Percentiles rank a stretch among this genome's conserved stretches.
These are phyloP conservation scores for Astrocystis sublimbata DNA, from an alignment of 495 filamentous ascomycete genomes.

Conservation along the genomic window DNA sequence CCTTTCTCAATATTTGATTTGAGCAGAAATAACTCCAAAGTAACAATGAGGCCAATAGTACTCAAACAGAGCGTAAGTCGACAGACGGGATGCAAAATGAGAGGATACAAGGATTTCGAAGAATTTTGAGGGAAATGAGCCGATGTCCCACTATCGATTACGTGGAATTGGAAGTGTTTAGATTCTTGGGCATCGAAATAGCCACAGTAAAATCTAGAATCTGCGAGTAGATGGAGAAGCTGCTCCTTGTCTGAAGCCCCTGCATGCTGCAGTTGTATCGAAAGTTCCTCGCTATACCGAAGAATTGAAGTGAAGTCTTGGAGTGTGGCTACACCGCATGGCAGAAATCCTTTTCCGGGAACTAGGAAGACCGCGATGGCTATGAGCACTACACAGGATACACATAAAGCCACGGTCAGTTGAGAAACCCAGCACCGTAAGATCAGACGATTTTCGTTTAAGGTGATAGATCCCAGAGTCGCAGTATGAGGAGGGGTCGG, in stretches of 20 bases:
- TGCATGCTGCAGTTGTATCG: not conserved
- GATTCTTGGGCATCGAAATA: not conserved
- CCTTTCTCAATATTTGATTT: not conserved
- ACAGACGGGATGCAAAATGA: not conserved
- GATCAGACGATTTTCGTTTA: not conserved
- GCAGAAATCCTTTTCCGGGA: not conserved
- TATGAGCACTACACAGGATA: not conserved
- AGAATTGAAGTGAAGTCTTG: not conserved
- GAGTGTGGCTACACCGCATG: not conserved
- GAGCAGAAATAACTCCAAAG: not conserved
- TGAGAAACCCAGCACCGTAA: not conserved
- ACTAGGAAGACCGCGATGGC: not conserved
- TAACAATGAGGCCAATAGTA: not conserved
- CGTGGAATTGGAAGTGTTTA: not conserved
- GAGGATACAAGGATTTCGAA: not conserved
- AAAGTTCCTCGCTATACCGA: not conserved
- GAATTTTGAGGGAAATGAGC: not conserved
- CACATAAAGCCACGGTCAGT: not conserved
- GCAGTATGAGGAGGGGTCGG: no score
- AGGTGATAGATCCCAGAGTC: not conserved
- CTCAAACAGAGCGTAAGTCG: not conserved
- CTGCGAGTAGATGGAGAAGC: not conserved
- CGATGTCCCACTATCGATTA: not conserved
- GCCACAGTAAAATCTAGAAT: not conserved
- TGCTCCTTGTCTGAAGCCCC: not conserved